Conservation (phyloP, 371 early-diverging fungal species). For the Funneliformis caledonium region DNA sequence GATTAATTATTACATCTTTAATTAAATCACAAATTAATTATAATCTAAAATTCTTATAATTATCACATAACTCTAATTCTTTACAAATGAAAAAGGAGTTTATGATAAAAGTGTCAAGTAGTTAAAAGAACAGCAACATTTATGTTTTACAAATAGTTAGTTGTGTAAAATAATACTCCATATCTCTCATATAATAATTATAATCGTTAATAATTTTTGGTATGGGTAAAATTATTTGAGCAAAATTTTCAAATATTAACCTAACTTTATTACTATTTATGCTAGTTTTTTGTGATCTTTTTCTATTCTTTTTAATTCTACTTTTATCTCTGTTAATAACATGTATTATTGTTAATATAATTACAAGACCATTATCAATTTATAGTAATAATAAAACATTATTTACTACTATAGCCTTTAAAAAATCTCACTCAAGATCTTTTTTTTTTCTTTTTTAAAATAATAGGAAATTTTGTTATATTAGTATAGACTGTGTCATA, state of each 20-base stretch:
- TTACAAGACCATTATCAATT: conserved; percentile 43
- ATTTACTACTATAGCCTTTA: conserved; percentile 14
- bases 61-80: background rate
- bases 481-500: conserved; percentile 36
- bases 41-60: background rate
- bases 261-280: background rate
- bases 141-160: background rate
- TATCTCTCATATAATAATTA: conserved; percentile 36
- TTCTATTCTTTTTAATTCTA: background rate
- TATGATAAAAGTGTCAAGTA: background rate
- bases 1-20: background rate
- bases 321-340: background rate
- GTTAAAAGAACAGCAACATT: background rate
- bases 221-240: background rate
- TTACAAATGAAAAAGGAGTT: conserved; percentile 16
- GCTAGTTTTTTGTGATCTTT: background rate
- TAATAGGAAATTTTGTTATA: background rate
- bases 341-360: conserved; percentile 42
- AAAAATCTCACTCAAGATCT: conserved; percentile 22
- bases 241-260: background rate
- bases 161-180: conserved; percentile 39
- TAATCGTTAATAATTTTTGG: conserved; percentile 20
- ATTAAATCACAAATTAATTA: background rate
- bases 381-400: conserved; percentile 40
- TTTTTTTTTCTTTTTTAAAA: conserved; percentile 15